Evolutionary conservation across 352 stramenopile genomes (phyloP).

Genomic region (Hyaloperonospora brassicae): DNA sequence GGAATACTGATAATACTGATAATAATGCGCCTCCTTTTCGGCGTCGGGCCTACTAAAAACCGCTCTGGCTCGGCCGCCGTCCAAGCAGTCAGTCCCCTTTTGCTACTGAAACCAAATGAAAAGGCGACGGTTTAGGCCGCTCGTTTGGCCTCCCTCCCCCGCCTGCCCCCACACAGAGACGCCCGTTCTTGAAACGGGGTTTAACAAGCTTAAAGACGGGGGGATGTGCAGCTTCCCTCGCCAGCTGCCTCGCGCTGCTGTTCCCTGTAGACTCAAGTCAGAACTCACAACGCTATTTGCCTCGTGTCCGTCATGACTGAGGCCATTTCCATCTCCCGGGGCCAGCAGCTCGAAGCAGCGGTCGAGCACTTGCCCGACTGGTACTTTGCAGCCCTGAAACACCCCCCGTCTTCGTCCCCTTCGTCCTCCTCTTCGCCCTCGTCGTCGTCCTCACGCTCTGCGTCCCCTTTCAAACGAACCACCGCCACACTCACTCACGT

Average conservation of each 20-base stretch:
- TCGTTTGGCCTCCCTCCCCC: background rate
- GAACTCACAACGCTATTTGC: conserved; percentile 25
- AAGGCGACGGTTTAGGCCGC: background rate
- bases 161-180: too few relatives aligned
- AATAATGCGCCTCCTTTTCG: too few relatives aligned
- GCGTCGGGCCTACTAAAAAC: too few relatives aligned
- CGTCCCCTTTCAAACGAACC: conserved; percentile 17
- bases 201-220: conserved; percentile 18
- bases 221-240: conserved; percentile 19
- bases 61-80: background rate
- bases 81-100: conserved; percentile 31
- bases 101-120: conserved; percentile 13
- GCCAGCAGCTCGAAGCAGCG: conserved; percentile 54
- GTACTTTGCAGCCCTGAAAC: conserved; percentile 42
- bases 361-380: conserved; percentile 58
- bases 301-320: conserved; percentile 17
- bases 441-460: conserved; percentile 12
- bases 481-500: conserved; percentile 15
- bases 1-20: too few relatives aligned
- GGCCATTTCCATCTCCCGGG: conserved; percentile 31
- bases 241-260: conserved; percentile 13
- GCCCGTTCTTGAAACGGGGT: conserved; percentile 6
- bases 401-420: conserved; percentile 12
- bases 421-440: conserved; percentile 13
- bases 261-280: conserved; percentile 5